These are phyloP conservation scores for Ilyonectria destructans DNA, from an alignment of 2,329 filamentous ascomycete species.

Conservation along the genomic window DNA sequence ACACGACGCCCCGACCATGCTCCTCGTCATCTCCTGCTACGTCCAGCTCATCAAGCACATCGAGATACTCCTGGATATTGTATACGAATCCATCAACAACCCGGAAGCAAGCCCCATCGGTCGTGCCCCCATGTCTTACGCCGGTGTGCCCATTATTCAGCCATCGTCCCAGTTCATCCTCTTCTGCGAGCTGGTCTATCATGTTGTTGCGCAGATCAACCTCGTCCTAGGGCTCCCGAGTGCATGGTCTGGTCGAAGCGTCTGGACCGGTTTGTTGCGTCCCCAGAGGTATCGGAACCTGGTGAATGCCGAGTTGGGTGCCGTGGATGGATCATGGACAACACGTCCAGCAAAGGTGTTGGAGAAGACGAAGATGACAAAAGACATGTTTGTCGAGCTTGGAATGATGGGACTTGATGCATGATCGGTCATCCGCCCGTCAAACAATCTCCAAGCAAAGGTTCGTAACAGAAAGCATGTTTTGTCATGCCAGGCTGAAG, in stretches of 20 bases:
- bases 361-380: constrained; percentile 39
- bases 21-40: constrained; percentile 52
- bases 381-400: constrained; percentile 43
- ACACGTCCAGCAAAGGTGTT: constrained; percentile 41
- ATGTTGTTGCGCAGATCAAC: constrained; percentile 48
- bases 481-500: too few relatives aligned
- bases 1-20: constrained; percentile 48
- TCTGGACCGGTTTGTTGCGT: constrained; percentile 47
- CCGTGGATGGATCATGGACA: constrained; percentile 44
- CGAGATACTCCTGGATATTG: constrained; percentile 44
- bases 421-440: background rate
- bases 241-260: constrained; percentile 40
- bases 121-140: constrained; percentile 44
- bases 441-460: too few relatives aligned
- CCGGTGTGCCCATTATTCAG: constrained; percentile 46
- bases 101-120: constrained; percentile 33
- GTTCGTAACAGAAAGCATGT: too few relatives aligned
- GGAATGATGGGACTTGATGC: constrained; percentile 43
- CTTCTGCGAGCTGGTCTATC: constrained; percentile 48
- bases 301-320: constrained; percentile 48
- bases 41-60: constrained; percentile 48
- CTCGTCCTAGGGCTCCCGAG: constrained; percentile 48
- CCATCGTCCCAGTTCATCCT: constrained; percentile 48
- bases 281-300: constrained; percentile 41
- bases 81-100: constrained; percentile 38